Percentiles rank a stretch among this genome's conserved stretches.
Evolutionary conservation across 2,329 filamentous ascomycete species (phyloP).

Genomic region (Coniochaeta sp.): DNA sequence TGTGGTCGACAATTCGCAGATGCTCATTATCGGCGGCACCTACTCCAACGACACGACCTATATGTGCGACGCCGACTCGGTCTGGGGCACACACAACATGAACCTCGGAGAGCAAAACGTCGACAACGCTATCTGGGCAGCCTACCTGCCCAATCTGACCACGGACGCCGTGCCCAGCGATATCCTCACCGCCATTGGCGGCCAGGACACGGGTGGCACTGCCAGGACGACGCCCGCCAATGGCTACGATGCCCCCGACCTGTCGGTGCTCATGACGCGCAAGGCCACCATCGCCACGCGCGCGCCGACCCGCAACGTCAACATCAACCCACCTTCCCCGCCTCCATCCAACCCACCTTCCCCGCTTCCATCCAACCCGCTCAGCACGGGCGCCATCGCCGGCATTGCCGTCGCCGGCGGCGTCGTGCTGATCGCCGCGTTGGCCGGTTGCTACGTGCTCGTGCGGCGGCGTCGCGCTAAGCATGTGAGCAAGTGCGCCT

Average conservation of each 20-base stretch:
- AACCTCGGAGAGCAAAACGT: conserved; percentile 44
- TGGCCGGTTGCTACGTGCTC: conserved; percentile 22
- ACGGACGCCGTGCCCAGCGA: conserved; percentile 47
- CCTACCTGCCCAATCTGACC: conserved; percentile 41
- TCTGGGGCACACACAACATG: conserved; percentile 50
- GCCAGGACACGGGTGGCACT: conserved; percentile 43
- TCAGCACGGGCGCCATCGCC: conserved; percentile 29
- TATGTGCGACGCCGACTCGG: conserved; percentile 47
- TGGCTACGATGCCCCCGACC: conserved; percentile 44
- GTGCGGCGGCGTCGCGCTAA: too few relatives aligned
- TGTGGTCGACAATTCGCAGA: conserved; percentile 49
- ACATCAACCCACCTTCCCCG: conserved; percentile 5
- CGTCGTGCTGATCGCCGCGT: conserved; percentile 18
- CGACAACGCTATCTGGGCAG: conserved; percentile 40
- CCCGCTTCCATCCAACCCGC: too few relatives aligned
- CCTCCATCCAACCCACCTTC: too few relatives aligned
- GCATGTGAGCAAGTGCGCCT: too few relatives aligned
- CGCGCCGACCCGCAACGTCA: conserved; percentile 33
- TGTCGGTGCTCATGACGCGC: conserved; percentile 46
- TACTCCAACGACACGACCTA: conserved; percentile 38
- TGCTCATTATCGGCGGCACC: conserved; percentile 56
- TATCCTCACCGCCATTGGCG: conserved; percentile 43
- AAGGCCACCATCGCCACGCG: conserved; percentile 37
- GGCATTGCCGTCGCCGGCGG: conserved; percentile 35
- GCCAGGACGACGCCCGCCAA: conserved; percentile 40